These are phyloP conservation scores for Blastobotrys illinoisensis DNA, from an alignment of 1,139 yeast genomes.

Conservation along the genomic window DNA sequence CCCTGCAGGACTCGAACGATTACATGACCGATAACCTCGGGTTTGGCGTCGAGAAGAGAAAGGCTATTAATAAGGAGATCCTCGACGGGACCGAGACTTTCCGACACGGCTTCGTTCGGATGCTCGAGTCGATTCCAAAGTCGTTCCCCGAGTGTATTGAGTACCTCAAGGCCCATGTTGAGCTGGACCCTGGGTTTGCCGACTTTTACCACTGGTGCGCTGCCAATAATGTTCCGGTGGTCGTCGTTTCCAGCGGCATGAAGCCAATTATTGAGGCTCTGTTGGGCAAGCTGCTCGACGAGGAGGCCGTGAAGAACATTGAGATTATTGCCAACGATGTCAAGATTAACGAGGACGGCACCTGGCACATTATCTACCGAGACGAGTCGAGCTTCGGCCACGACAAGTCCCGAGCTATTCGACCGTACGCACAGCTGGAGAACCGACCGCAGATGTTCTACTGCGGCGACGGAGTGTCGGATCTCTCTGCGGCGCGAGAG, in stretches of 20 bases:
- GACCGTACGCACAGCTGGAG: constrained; percentile 48
- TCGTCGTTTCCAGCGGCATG: constrained; percentile 85
- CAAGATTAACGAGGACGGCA: constrained; percentile 46
- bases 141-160: constrained; percentile 84
- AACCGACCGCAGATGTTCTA: constrained; percentile 65
- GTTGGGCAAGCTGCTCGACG: constrained; percentile 67
- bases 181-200: constrained; percentile 87
- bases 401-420: constrained; percentile 81
- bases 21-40: constrained; percentile 84
- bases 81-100: constrained; percentile 64
- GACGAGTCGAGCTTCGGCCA: constrained; percentile 91
- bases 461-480: constrained; percentile 97
- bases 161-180: constrained; percentile 42
- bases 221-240: constrained; percentile 63
- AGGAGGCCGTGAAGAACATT: constrained; percentile 63
- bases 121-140: constrained; percentile 72
- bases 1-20: constrained; percentile 88
- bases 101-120: constrained; percentile 69
- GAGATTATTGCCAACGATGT: constrained; percentile 83
- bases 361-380: constrained; percentile 81
- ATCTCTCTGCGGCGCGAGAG: constrained; percentile 89
- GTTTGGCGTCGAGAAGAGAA: constrained; percentile 67
- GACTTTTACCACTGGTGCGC: constrained; percentile 76
- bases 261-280: constrained; percentile 79
- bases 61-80: constrained; percentile 63